Conservation (phyloP, 345 rosid genomes). For the Citrus reticulata region DNA sequence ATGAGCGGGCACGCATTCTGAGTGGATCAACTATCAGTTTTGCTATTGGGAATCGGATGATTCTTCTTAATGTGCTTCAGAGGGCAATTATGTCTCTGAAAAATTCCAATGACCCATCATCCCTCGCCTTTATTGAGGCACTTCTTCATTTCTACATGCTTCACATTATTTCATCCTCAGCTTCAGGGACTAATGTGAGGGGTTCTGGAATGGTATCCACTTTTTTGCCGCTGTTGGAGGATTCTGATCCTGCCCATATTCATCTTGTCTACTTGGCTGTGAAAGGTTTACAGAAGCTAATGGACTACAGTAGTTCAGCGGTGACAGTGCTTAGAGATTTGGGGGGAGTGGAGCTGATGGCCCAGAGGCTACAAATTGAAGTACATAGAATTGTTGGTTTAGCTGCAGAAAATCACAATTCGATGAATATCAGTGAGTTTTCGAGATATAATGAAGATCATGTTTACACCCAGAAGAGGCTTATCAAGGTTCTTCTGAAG, state of each 20-base stretch:
- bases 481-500: slow-evolving; percentile 86
- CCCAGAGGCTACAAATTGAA: slow-evolving; percentile 82
- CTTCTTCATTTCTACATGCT: slow-evolving; percentile 94
- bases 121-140: slow-evolving; percentile 90
- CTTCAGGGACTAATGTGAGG: slow-evolving; percentile 88
- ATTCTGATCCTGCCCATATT: slow-evolving; percentile 72
- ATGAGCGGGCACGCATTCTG: slow-evolving; percentile 86
- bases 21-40: slow-evolving; percentile 95
- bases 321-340: slow-evolving; percentile 78
- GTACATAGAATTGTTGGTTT: slow-evolving; percentile 68
- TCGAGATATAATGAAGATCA: slow-evolving; percentile 56
- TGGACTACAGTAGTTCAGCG: slow-evolving; percentile 94
- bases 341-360: slow-evolving; percentile 92
- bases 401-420: slow-evolving; percentile 44
- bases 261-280: slow-evolving; percentile 93
- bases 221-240: slow-evolving; percentile 87
- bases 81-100: slow-evolving; percentile 82
- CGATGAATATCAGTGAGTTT: slow-evolving; percentile 57
- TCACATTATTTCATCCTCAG: slow-evolving; percentile 89
- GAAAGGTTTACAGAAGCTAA: slow-evolving; percentile 87
- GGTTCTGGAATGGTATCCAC: slow-evolving; percentile 98
- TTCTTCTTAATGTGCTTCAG: slow-evolving; percentile 94
- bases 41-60: slow-evolving; percentile 83
- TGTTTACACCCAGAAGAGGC: slow-evolving; percentile 72
- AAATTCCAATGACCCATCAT: slow-evolving; percentile 74